A percentile compares a stretch with the other conserved stretches of the same genome.
These are phyloP conservation scores for Lindgomyces ingoldianus DNA, from an alignment of 495 filamentous ascomycete genomes.

Conservation along the genomic window DNA sequence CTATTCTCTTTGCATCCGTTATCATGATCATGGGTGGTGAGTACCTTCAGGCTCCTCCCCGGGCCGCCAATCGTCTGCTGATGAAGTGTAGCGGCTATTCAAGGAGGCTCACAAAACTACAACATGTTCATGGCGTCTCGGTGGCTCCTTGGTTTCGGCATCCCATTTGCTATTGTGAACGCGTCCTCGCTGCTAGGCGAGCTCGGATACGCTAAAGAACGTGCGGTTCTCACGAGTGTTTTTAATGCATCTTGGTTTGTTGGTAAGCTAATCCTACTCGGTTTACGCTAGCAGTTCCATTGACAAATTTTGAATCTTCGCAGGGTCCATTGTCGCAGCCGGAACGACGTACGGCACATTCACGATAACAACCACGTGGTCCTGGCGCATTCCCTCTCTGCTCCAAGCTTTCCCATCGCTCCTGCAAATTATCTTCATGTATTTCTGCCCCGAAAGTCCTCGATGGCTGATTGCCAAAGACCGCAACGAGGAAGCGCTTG, in stretches of 20 bases:
- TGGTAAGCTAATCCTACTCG: too few species aligned
- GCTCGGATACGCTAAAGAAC: constrained; percentile 30
- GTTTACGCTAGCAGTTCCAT: too few species aligned
- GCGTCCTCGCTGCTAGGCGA: constrained; percentile 30
- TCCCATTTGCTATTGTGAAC: constrained; percentile 24
- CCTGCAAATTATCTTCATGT: constrained; percentile 22
- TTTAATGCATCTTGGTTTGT: constrained; percentile 32
- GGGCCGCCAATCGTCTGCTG: too few species aligned
- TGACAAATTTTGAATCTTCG: too few species aligned
- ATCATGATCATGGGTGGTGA: constrained; percentile 29
- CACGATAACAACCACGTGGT: constrained; percentile 18
- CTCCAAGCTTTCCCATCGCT: constrained; percentile 29
- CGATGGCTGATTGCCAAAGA: constrained; percentile 29
- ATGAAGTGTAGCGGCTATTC: too few species aligned
- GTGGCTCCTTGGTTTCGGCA: constrained; percentile 30
- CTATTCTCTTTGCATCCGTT: constrained; percentile 14
- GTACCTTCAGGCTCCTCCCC: constrained; percentile 22
- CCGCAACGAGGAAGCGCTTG: constrained; percentile 29
- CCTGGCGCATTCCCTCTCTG: constrained; percentile 28
- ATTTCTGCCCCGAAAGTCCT: constrained; percentile 23
- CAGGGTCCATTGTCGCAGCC: constrained; percentile 29
- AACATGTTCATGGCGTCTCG: constrained; percentile 33
- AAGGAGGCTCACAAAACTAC: too few species aligned
- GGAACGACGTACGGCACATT: constrained; percentile 21
- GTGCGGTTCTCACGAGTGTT: constrained; percentile 20